Evolutionary conservation across 2,329 filamentous ascomycete genomes (phyloP).

Genomic region (Colletotrichum sp.): DNA sequence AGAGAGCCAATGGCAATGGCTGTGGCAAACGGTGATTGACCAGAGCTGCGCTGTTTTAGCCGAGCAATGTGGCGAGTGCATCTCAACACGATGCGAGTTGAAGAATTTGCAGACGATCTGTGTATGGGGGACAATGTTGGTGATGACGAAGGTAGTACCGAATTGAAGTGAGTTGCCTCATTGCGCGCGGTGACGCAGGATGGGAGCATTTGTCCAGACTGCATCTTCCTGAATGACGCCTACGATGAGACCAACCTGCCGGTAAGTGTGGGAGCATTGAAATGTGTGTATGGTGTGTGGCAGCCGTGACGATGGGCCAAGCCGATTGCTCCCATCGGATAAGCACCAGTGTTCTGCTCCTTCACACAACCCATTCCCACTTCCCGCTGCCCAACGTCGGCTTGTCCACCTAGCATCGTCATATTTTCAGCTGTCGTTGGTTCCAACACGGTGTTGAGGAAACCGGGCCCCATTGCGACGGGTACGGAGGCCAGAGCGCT

Average conservation of each 20-base stretch:
- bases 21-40: slow-evolving; percentile 3
- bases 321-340: slow-evolving; percentile 2
- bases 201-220: neutral
- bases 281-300: neutral
- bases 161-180: neutral
- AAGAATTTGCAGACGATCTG: neutral
- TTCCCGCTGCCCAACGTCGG: neutral
- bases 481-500: neutral
- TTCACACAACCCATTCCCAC: neutral
- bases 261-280: neutral
- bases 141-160: neutral
- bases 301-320: neutral
- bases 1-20: neutral
- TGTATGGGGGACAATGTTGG: neutral
- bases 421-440: neutral
- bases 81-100: neutral
- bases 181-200: slow-evolving; percentile 1
- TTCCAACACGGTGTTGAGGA: neutral
- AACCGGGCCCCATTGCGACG: neutral
- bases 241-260: slow-evolving; percentile 1
- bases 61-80: slow-evolving; percentile 10
- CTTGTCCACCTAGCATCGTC: neutral
- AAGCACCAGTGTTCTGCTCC: neutral
- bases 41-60: neutral
- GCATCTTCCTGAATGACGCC: neutral